Conservation (phyloP, 192 early-diverging fungal genomes). For the Umbelopsis vinacea region DNA sequence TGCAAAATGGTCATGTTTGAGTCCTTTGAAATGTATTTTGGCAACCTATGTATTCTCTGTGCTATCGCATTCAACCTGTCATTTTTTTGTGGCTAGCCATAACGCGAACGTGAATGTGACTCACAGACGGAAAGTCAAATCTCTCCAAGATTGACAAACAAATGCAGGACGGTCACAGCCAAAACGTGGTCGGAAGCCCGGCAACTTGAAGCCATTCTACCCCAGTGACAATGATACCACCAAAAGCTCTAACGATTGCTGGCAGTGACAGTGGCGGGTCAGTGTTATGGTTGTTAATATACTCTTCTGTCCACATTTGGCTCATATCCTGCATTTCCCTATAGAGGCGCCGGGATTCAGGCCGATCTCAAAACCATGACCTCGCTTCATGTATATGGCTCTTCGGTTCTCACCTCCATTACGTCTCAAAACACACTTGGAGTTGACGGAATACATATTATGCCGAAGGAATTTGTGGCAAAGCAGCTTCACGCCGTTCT, state of each 20-base stretch:
- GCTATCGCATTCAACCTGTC: too few species aligned
- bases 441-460: slow-evolving; percentile 67
- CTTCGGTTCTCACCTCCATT: slow-evolving; percentile 76
- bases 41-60: too few species aligned
- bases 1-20: too few species aligned
- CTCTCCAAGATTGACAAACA: too few species aligned
- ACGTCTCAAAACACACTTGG: slow-evolving; percentile 89
- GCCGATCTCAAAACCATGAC: slow-evolving; percentile 91
- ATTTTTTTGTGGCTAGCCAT: too few species aligned
- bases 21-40: too few species aligned
- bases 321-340: not conserved
- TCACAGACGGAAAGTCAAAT: too few species aligned
- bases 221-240: not conserved
- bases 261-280: slow-evolving; percentile 72
- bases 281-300: not conserved
- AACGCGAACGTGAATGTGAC: too few species aligned
- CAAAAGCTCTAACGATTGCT: slow-evolving; percentile 61
- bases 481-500: slow-evolving; percentile 74
- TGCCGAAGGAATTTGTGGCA: slow-evolving; percentile 66
- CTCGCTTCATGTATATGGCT: slow-evolving; percentile 69
- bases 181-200: too few species aligned
- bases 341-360: slow-evolving; percentile 77
- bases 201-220: not conserved
- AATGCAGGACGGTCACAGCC: too few species aligned
- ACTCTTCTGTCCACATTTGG: not conserved